Conservation (phyloP, 768 basidiomycete genomes). For the Pulveroboletus frians region DNA sequence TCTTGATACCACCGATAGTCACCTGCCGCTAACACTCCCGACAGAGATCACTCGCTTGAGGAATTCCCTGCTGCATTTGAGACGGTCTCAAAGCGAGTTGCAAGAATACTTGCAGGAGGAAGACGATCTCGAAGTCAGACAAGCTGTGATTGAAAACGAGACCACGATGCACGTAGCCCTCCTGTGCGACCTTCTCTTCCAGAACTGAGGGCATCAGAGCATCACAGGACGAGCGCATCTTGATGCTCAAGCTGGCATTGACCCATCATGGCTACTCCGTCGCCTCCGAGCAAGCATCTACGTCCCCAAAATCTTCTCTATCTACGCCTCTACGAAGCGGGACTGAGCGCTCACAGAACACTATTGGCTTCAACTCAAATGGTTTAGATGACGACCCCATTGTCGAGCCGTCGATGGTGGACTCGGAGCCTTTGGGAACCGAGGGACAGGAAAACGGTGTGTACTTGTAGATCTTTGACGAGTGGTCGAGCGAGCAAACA, state of each 20-base stretch:
- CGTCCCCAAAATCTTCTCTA: not conserved
- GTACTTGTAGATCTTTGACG: constrained; percentile 22
- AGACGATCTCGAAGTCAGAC: constrained; percentile 52
- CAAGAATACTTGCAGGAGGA: constrained; percentile 39
- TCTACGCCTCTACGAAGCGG: not conserved
- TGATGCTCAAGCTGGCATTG: constrained; percentile 62
- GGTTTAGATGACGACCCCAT: constrained; percentile 9
- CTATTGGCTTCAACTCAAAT: constrained; percentile 9
- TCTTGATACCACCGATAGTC: not conserved
- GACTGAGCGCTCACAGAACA: constrained; percentile 1
- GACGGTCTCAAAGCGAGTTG: constrained; percentile 56
- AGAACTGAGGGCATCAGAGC: constrained; percentile 42
- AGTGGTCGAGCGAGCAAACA: not conserved
- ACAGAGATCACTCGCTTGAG: constrained; percentile 72
- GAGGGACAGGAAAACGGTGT: constrained; percentile 17
- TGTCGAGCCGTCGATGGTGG: not conserved
- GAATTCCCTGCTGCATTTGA: constrained; percentile 62
- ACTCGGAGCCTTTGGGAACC: not conserved
- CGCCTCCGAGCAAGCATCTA: constrained; percentile 22
- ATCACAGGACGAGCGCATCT: constrained; percentile 73
- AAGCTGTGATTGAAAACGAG: constrained; percentile 68
- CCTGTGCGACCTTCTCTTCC: constrained; percentile 18
- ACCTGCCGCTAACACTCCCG: not conserved
- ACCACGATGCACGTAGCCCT: constrained; percentile 54
- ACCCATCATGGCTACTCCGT: constrained; percentile 53